Evolutionary conservation across 2,329 filamentous ascomycete genomes (phyloP).

Genomic region (Biscogniauxia marginata): DNA sequence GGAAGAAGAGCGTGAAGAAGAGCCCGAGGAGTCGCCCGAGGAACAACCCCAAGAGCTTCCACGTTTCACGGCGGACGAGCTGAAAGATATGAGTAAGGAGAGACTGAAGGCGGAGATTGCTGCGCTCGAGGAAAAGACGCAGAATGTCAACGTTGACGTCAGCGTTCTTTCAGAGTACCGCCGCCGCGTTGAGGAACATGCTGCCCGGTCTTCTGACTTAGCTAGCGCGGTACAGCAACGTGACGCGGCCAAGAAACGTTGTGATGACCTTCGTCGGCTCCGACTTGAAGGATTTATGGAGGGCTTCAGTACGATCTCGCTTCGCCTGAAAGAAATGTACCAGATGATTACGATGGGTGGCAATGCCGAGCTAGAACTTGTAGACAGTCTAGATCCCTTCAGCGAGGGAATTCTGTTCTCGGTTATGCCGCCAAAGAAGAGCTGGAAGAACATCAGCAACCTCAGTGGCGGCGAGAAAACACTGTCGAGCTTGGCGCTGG

Average conservation of each 20-base stretch:
- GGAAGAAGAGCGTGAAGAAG: constrained; percentile 24
- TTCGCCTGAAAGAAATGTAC: constrained; percentile 98
- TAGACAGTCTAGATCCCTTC: constrained; percentile 95
- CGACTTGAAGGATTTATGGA: constrained; percentile 98
- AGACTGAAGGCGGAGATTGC: constrained; percentile 62
- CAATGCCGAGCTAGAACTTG: constrained; percentile 94
- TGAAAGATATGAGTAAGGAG: constrained; percentile 64
- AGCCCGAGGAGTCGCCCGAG: constrained; percentile 15
- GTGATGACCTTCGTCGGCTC: constrained; percentile 85
- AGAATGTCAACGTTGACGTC: constrained; percentile 84
- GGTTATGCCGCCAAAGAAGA: constrained; percentile 99
- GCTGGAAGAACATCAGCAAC: constrained; percentile 99
- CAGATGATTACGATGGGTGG: constrained; percentile 99
- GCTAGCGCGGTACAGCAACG: constrained; percentile 73
- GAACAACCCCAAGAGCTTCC: constrained; percentile 62
- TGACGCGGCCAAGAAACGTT: constrained; percentile 85
- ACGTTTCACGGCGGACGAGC: constrained; percentile 71
- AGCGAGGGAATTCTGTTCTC: constrained; percentile 95
- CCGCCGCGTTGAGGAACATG: constrained; percentile 79
- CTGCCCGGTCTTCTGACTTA: constrained; percentile 78
- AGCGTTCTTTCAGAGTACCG: constrained; percentile 87
- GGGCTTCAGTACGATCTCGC: constrained; percentile 89
- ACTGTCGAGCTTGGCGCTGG: constrained; percentile 83
- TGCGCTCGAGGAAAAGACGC: constrained; percentile 66
- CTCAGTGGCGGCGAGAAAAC: constrained; percentile 97